Conservation (phyloP, 78 protist genomes). For the slime mould (Dictyostelium discoideum) region DNA sequence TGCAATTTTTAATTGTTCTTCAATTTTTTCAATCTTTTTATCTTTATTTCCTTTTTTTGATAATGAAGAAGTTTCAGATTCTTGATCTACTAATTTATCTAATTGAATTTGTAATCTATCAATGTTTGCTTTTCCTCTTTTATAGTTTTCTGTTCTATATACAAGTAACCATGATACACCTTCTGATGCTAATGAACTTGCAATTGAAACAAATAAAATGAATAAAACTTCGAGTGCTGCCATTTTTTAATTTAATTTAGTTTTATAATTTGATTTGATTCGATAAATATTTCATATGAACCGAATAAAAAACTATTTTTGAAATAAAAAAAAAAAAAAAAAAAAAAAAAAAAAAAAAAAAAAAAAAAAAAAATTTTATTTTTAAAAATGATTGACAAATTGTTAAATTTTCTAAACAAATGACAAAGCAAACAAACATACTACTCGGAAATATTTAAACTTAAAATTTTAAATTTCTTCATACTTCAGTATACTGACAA, state of each 20-base stretch:
- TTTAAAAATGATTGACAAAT: too few relatives aligned
- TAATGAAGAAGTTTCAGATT: conserved; percentile 3
- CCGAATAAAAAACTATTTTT: not conserved
- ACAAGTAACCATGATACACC: conserved; percentile 80
- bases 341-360: too few relatives aligned
- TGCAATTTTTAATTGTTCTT: conserved; percentile 61
- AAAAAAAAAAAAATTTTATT: too few relatives aligned
- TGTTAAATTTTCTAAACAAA: too few relatives aligned
- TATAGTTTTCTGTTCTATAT: conserved; percentile 75
- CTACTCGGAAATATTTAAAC: too few relatives aligned
- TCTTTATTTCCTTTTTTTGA: conserved; percentile 22
- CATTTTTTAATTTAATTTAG: not conserved
- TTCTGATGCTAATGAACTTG: conserved; percentile 55
- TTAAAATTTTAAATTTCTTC: too few relatives aligned
- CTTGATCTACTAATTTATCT: conserved; percentile 44
- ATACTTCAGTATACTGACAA: too few relatives aligned
- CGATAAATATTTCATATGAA: not conserved
- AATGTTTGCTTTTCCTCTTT: conserved; percentile 27
- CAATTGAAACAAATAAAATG: conserved; percentile 40
- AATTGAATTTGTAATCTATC: conserved; percentile 47
- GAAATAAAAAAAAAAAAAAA: too few relatives aligned
- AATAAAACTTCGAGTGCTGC: conserved; percentile 17
- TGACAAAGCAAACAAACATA: too few relatives aligned
- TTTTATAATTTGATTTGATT: too few relatives aligned
- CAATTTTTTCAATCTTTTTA: conserved; percentile 60